Conservation (phyloP, 257 asterid species). For the Phtheirospermum japonicum region DNA sequence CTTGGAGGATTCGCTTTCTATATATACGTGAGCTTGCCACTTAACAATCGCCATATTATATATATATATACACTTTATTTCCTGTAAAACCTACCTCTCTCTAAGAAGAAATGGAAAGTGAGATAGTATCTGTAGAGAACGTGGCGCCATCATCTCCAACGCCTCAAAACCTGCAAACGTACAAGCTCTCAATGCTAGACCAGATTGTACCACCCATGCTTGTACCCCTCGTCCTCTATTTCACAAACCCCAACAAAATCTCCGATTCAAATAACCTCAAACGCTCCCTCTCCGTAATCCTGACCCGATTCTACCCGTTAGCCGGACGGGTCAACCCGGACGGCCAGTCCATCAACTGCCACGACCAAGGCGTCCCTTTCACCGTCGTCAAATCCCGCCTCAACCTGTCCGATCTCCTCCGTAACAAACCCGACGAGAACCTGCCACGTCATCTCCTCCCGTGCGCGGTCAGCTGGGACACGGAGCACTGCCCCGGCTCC, state of each 20-base stretch:
- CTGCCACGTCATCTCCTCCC: constrained; percentile 5
- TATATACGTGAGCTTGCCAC: too few species aligned
- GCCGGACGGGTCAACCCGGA: constrained; percentile 14
- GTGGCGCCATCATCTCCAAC: constrained; percentile 6
- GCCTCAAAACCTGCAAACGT: constrained; percentile 25
- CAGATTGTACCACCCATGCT: constrained; percentile 20
- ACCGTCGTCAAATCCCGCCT: not conserved
- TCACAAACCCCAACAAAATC: not conserved
- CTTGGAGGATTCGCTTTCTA: too few species aligned
- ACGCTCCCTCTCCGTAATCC: constrained; percentile 12
- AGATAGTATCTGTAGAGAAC: not conserved
- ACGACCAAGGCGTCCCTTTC: constrained; percentile 29
- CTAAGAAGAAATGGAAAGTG: not conserved
- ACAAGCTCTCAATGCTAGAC: constrained; percentile 33
- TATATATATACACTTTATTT: too few species aligned
- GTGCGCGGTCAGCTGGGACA: not conserved
- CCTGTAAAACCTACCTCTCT: too few species aligned
- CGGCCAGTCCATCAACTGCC: constrained; percentile 21
- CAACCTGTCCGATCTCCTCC: constrained; percentile 13
- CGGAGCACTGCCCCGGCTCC: not conserved
- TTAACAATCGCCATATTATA: too few species aligned
- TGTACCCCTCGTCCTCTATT: constrained; percentile 23
- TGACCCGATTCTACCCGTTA: constrained; percentile 29
- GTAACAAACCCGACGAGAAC: constrained; percentile 13
- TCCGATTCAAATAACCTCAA: not conserved